Conservation (phyloP, 805 yeast species). For the Lipomyces orientalis region DNA sequence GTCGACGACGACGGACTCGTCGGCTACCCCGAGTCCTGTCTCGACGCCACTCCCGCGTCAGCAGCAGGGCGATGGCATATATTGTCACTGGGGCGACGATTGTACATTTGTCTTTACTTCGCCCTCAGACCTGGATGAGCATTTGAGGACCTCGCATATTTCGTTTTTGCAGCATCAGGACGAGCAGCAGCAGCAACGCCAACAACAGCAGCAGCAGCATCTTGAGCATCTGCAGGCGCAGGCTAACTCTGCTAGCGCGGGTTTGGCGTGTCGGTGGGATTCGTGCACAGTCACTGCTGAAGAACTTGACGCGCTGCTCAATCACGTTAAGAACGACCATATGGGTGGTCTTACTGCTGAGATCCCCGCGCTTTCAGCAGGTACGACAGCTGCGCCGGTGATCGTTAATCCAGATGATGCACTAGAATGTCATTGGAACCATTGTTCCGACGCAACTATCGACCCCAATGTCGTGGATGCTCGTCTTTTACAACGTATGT, state of each 20-base stretch:
- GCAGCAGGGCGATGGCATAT: not conserved
- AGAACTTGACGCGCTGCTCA: conserved; percentile 41
- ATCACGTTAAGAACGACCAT: conserved; percentile 41
- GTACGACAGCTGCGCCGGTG: not conserved
- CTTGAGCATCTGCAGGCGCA: not conserved
- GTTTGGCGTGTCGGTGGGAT: conserved; percentile 49
- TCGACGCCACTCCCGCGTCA: not conserved
- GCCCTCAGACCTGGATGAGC: conserved; percentile 32
- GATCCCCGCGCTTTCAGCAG: not conserved
- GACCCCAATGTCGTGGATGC: conserved; percentile 29
- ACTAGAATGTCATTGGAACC: conserved; percentile 38
- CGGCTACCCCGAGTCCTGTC: not conserved
- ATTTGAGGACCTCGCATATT: conserved; percentile 33
- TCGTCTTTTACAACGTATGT: conserved; percentile 27
- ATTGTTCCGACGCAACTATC: conserved; percentile 28
- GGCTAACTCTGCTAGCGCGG: not conserved
- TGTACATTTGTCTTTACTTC: conserved; percentile 36
- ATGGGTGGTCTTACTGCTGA: not conserved
- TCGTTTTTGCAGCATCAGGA: conserved; percentile 24
- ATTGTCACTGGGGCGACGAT: conserved; percentile 39
- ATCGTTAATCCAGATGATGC: not conserved
- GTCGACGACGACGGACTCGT: not conserved
- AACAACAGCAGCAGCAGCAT: conserved; percentile 15
- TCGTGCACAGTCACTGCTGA: conserved; percentile 46
- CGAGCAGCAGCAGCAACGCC: conserved; percentile 11